phyloP scores from a whole-genome alignment of 1,284 basidiomycete genomes.

The Stereum hirsutum region DNA sequence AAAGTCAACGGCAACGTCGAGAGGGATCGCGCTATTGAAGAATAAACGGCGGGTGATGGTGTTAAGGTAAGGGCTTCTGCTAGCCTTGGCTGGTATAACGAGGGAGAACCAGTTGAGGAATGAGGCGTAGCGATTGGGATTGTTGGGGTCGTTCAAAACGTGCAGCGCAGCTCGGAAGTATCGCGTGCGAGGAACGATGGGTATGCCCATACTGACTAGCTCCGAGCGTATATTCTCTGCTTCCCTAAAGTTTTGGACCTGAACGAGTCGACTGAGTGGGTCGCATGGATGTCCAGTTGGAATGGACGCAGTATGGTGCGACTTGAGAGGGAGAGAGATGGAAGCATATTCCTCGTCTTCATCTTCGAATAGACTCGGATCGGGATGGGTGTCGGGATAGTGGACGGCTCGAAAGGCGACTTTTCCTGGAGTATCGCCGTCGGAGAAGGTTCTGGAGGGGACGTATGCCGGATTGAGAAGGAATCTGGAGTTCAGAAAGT shows the following conservation, averaged over 20 bases:
- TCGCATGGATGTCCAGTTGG: conserved; percentile 6
- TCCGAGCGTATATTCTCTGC: conserved; percentile 21
- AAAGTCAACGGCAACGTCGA: conserved; percentile 16
- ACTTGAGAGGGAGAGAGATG: background rate
- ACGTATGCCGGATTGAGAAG: no score
- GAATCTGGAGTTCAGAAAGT: no score
- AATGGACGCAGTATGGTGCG: background rate
- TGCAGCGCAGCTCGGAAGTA: conserved; percentile 24
- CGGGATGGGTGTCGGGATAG: conserved; percentile 17
- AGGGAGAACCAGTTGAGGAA: conserved; percentile 31
- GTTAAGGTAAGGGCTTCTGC: conserved; percentile 19
- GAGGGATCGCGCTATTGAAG: conserved; percentile 10
- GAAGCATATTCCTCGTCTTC: conserved; percentile 16
- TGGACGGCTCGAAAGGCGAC: conserved; percentile 17
- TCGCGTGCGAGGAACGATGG: conserved; percentile 18
- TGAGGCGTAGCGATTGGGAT: conserved; percentile 14
- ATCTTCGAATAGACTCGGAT: conserved; percentile 23
- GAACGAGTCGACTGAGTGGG: conserved; percentile 15
- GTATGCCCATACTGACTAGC: conserved; percentile 21
- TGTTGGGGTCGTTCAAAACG: conserved; percentile 12
- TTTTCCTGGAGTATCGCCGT: conserved; percentile 22
- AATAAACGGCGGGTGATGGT: conserved; percentile 9
- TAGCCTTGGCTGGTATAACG: no score
- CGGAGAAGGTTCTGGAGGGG: no score
- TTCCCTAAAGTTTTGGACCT: conserved; percentile 12